Evolutionary conservation across 768 basidiomycete species (phyloP).

Genomic region (Lentinula lateritia): DNA sequence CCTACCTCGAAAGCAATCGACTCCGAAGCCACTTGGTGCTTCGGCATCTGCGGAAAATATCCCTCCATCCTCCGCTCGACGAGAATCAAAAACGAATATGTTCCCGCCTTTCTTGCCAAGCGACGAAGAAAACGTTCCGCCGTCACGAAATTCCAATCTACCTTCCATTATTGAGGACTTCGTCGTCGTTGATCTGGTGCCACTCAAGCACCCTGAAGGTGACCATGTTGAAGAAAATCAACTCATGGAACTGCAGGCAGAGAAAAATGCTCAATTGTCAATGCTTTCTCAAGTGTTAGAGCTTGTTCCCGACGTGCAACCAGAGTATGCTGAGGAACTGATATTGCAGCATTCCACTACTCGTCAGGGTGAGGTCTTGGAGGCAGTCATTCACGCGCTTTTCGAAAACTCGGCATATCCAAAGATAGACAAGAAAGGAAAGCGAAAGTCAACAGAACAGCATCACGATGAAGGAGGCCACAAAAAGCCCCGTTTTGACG

Average conservation of each 20-base stretch:
- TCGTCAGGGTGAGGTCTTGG: conserved; percentile 35
- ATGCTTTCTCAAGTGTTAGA: conserved; percentile 52
- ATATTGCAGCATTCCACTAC: conserved; percentile 35
- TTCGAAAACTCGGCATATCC: conserved; percentile 64
- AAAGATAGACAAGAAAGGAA: conserved; percentile 41
- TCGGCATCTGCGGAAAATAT: conserved; percentile 12
- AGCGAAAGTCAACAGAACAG: conserved; percentile 26
- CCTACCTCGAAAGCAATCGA: conserved; percentile 4
- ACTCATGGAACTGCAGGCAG: conserved; percentile 6
- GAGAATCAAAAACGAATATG: background rate
- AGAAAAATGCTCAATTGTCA: background rate
- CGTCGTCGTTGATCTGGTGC: background rate
- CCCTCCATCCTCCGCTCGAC: background rate
- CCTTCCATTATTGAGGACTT: background rate
- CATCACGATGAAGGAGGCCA: conserved; percentile 15
- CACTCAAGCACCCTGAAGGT: background rate
- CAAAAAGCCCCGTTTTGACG: conserved; percentile 27
- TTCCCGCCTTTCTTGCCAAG: conserved; percentile 30
- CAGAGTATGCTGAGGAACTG: conserved; percentile 41
- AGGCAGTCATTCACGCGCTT: conserved; percentile 52
- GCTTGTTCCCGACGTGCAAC: conserved; percentile 37
- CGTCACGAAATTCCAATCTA: background rate
- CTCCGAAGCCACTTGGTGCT: conserved; percentile 9
- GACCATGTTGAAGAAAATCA: background rate
- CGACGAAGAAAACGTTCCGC: conserved; percentile 31